These are phyloP conservation scores for Acanthamoeba royreba DNA, from an alignment of 208 protist species.

Conservation along the genomic window DNA sequence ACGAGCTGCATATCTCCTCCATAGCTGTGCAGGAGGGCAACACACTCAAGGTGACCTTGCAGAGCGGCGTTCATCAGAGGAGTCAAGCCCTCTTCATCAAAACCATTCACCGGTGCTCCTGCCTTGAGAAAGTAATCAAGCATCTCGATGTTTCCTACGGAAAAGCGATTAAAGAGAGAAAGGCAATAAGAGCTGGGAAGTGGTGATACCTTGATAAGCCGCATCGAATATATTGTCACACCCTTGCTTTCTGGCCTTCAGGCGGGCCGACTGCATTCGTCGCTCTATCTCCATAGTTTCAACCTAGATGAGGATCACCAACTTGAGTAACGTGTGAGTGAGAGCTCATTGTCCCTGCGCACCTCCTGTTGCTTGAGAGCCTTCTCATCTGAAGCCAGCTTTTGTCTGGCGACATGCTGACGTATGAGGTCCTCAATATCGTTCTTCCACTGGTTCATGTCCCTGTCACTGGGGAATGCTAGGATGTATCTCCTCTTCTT, in stretches of 20 bases:
- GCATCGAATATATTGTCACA: slow-evolving; percentile 11
- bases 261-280: background rate
- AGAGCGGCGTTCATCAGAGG: slow-evolving; percentile 15
- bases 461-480: background rate
- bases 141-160: background rate
- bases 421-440: background rate
- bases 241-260: background rate
- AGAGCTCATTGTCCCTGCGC: background rate
- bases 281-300: background rate
- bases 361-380: background rate
- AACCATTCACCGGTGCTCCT: background rate
- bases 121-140: background rate
- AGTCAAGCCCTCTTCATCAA: background rate
- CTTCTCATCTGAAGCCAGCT: background rate
- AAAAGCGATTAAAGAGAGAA: background rate
- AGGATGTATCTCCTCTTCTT: slow-evolving; percentile 33
- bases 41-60: background rate
- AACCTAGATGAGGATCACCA: background rate
- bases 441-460: background rate
- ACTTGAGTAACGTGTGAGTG: background rate
- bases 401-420: background rate
- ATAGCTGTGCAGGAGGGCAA: background rate
- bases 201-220: background rate
- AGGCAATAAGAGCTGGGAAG: background rate
- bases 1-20: background rate